Base-by-base conservation (phyloP, 495 filamentous ascomycete species). In the Neurospora sp. region DNA sequence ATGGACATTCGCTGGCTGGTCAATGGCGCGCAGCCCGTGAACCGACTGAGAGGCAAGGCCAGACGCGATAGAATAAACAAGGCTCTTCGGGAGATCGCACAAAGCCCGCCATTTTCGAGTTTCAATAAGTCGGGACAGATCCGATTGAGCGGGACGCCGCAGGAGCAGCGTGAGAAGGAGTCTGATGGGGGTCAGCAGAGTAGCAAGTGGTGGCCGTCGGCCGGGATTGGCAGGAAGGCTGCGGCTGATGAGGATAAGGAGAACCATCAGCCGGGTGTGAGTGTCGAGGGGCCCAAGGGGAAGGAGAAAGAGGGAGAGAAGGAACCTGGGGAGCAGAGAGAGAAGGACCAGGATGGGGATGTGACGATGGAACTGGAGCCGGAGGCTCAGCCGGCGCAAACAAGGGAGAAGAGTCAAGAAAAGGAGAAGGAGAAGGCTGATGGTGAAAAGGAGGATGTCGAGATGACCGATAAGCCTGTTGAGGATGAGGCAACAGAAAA, bases 1-100 rank as follows among this genome's bases (percentile, higher is more conserved):
- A 83, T 88, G 59, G 86, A 89, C 38, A 84, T 97, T 18, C 88
- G 92, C 38, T 98, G 92, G 90, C 81, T 86, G 3, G 91, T 92
- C 16, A 91, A 97, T 73, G 93, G 87, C 10, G 90, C 86, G 0
- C 88, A 89, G 37, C 88, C 90, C 10, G 88, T 92, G 82, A 79
- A 82, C 72, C 77, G 85, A 20, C 77, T 86, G 8, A 78, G 85
- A 8, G 85, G 85, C 68, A 85, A 85, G 73, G 85, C 76, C 1
- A 75, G 83, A 4, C 75, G 85, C n/a, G 85, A 86, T 72, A 75
- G 85, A 20, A 86, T 86, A n/a, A 77, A 82, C 37, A 84, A 84
- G 74, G 81, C 82, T 1, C 78, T 85, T 73, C 74, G 75, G 61
- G 84, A 85, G 65, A 77, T 83, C n/a, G 82, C 81, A 68, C 73